Conservation (phyloP, 331 rosid genomes). For the Malus hybrid region DNA sequence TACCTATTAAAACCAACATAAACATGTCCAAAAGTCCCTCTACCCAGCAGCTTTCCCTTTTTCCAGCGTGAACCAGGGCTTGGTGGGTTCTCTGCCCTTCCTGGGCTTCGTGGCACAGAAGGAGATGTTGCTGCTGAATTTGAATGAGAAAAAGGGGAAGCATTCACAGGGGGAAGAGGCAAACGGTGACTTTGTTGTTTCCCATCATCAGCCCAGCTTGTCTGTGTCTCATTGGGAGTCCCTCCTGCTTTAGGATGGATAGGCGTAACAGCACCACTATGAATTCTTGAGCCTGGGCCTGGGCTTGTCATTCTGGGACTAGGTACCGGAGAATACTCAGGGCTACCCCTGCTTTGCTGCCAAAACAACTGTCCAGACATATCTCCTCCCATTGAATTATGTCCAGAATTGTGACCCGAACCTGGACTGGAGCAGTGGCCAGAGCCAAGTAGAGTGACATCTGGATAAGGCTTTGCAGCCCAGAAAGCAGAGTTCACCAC, state of each 20-base stretch:
- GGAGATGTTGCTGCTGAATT: constrained; percentile 97
- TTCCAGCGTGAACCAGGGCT: constrained; percentile 92
- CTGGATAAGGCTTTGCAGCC: constrained; percentile 65
- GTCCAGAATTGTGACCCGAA: constrained; percentile 97
- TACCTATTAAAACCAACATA: constrained; percentile 85
- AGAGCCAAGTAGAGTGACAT: constrained; percentile 68
- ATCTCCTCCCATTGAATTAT: constrained; percentile 98
- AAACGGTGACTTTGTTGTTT: constrained; percentile 90
- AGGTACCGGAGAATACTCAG: constrained; percentile 96
- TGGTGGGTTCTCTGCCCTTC: constrained; percentile 80
- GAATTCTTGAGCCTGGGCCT: constrained; percentile 96
- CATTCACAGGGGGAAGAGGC: constrained; percentile 88
- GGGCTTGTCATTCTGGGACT: constrained; percentile 99
- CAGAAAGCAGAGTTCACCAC: constrained; percentile 69
- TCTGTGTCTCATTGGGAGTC: constrained; percentile 52
- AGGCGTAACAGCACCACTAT: constrained; percentile 98
- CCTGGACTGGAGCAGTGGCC: constrained; percentile 98
- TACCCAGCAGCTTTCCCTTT: constrained; percentile 87
- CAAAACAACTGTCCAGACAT: constrained; percentile 74
- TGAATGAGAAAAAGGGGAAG: constrained; percentile 75
- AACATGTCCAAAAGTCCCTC: constrained; percentile 97
- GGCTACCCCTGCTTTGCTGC: constrained; percentile 99
- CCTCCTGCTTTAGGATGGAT: constrained; percentile 86
- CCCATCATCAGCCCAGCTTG: constrained; percentile 69
- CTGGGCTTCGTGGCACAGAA: constrained; percentile 96